phyloP scores from a whole-genome alignment of 345 rosid species.

The Acer campestre region DNA sequence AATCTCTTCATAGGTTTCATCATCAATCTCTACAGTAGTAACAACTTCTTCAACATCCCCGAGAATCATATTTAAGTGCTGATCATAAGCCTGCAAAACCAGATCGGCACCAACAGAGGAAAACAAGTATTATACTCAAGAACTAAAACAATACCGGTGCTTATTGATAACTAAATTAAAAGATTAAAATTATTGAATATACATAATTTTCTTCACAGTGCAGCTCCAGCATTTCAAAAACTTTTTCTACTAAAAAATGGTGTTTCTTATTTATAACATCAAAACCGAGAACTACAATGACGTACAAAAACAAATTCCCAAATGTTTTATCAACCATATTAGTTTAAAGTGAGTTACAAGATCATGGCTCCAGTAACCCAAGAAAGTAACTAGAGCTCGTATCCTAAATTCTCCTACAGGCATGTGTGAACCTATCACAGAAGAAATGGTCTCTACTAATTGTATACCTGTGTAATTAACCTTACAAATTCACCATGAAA shows the following conservation, averaged over 20 bases:
- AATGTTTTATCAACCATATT: background rate
- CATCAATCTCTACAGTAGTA: constrained; percentile 97
- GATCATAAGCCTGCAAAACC: constrained; percentile 88
- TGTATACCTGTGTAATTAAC: background rate
- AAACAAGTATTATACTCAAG: background rate
- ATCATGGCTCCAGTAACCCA: background rate
- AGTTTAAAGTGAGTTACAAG: background rate
- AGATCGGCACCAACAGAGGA: constrained; percentile 14
- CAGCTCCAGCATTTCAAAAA: background rate
- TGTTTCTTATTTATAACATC: background rate
- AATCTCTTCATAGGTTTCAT: constrained; percentile 98
- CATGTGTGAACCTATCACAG: background rate
- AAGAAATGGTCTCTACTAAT: background rate
- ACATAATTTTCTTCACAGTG: constrained; percentile 6
- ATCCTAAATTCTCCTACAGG: background rate
- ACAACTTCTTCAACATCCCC: constrained; percentile 98
- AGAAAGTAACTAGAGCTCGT: background rate
- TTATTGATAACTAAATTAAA: background rate
- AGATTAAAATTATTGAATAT: background rate
- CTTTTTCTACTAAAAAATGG: background rate
- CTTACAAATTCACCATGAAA: background rate
- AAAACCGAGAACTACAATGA: background rate
- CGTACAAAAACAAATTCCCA: background rate
- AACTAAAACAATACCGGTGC: background rate
- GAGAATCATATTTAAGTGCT: constrained; percentile 98